These are phyloP conservation scores for Psilocybe azurescens DNA, from an alignment of 768 basidiomycete species.

Conservation along the genomic window DNA sequence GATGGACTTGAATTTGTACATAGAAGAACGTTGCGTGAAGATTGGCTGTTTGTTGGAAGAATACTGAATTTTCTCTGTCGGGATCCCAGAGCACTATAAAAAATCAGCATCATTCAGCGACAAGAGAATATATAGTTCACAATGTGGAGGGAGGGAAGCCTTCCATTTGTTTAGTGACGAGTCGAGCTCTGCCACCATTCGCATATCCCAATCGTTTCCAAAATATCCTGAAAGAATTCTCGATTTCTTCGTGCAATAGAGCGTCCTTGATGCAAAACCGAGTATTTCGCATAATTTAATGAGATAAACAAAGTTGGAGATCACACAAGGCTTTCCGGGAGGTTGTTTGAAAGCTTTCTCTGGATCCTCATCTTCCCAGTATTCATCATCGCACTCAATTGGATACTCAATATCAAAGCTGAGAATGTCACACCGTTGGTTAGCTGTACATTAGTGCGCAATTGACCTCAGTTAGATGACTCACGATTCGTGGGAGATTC, in stretches of 20 bases:
- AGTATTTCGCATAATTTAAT: constrained; percentile 69
- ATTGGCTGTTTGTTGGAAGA: constrained; percentile 66
- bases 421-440: background rate
- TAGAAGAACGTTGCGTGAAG: constrained; percentile 58
- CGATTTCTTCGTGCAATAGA: constrained; percentile 87
- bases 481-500: constrained; percentile 83
- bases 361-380: constrained; percentile 69
- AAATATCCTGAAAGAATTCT: constrained; percentile 67
- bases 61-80: constrained; percentile 41
- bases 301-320: constrained; percentile 59
- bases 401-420: constrained; percentile 80
- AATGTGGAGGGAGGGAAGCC: constrained; percentile 65
- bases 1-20: constrained; percentile 75
- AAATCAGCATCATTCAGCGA: background rate
- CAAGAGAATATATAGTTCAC: constrained; percentile 36
- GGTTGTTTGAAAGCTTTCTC: constrained; percentile 74
- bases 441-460: background rate
- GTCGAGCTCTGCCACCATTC: constrained; percentile 72
- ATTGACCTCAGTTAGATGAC: background rate
- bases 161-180: constrained; percentile 77
- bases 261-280: constrained; percentile 67
- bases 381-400: constrained; percentile 72
- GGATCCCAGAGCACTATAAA: constrained; percentile 57
- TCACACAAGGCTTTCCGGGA: constrained; percentile 56
- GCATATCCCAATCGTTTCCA: constrained; percentile 67